Evolutionary conservation across 768 basidiomycete species (phyloP), one percentile per base, ranked within the genome.

Genomic region (Russula griseocarnosa): DNA sequence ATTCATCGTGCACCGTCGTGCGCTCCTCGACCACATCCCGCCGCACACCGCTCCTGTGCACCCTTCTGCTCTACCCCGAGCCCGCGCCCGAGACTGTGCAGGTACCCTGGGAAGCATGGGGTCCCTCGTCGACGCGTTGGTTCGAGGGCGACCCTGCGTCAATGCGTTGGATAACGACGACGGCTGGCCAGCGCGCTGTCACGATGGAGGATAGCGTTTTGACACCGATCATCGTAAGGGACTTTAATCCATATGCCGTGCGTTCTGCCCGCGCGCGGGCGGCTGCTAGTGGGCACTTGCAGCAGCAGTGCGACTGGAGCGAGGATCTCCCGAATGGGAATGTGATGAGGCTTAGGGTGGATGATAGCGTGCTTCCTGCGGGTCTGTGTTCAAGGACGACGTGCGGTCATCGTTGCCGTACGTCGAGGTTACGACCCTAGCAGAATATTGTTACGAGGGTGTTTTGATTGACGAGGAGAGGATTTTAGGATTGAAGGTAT

Each of bases 81-180:
- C 30, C 58, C 16, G 42, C 34, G 3, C 26, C 30, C 14, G 20
- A 26, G 26, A 28, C 53, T 0, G 61, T 28, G 24, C 46, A 26
- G 3, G 34, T 70, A n/a, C 53, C 65, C 0, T 74, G 73, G 73
- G 46, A 38, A 6, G 52, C 56, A 1, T 74, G 73, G 73, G 73
- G 73, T 14, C 0, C 10, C 34, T 34, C 11, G 34, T 10, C 34
- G 34, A 34, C 11, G 11, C 34, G 34, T 34, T 34, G 34, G 62
- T 73, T 73, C 52, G 62, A 67, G 20, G 63, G 62, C 52, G 70
- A 72, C 34, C 63, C 60, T 13, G 55, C 65, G 2, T 63, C 68
- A 14, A 67, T 67, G 47, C 70, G 70, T 11, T 74, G 73, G 73
- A 73, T 74, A 60, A 74, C 73, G 52, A 72, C 72, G 32, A 73